Evolutionary conservation across 2,329 filamentous ascomycete species (phyloP).

Genomic region (Penicillium janthinellum): DNA sequence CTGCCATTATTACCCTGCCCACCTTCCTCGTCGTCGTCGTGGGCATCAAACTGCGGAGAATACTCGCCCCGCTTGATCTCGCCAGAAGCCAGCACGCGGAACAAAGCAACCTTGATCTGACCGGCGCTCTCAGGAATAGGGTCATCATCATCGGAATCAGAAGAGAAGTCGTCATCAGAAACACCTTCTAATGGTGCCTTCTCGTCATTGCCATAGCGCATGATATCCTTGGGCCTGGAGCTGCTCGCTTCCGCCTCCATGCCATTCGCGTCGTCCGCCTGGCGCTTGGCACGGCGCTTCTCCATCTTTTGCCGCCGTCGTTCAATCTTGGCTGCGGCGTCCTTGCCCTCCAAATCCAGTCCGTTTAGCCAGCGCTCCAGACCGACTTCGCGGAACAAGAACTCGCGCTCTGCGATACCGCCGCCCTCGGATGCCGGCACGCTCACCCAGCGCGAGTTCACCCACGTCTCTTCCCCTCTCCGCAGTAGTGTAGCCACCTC

Average conservation of each 20-base stretch:
- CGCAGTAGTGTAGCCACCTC: slow-evolving; percentile 93
- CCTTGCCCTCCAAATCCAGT: slow-evolving; percentile 88
- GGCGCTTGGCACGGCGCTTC: slow-evolving; percentile 78
- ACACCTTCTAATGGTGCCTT: slow-evolving; percentile 72
- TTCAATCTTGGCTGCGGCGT: slow-evolving; percentile 79
- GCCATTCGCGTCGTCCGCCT: slow-evolving; percentile 58
- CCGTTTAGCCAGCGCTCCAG: slow-evolving; percentile 96
- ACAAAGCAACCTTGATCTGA: slow-evolving; percentile 97
- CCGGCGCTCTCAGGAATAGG: slow-evolving; percentile 87
- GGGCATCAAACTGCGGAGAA: slow-evolving; percentile 93
- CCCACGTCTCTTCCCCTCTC: slow-evolving; percentile 97
- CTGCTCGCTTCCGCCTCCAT: slow-evolving; percentile 42
- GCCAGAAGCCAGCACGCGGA: slow-evolving; percentile 89
- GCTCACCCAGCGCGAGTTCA: slow-evolving; percentile 97
- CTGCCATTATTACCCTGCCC: slow-evolving; percentile 57
- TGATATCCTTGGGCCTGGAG: slow-evolving; percentile 56
- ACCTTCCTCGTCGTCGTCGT: slow-evolving; percentile 84
- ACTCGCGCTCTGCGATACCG: slow-evolving; percentile 92
- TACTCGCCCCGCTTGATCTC: slow-evolving; percentile 99
- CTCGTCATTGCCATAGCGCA: slow-evolving; percentile 79
- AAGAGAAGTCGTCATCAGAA: slow-evolving; percentile 69
- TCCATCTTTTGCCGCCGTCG: slow-evolving; percentile 69
- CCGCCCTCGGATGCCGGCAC: slow-evolving; percentile 88
- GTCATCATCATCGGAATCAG: slow-evolving; percentile 76
- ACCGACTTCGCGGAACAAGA: slow-evolving; percentile 94